Base-by-base conservation (phyloP, 352 stramenopile species). In the Phytophthora quininea region DNA sequence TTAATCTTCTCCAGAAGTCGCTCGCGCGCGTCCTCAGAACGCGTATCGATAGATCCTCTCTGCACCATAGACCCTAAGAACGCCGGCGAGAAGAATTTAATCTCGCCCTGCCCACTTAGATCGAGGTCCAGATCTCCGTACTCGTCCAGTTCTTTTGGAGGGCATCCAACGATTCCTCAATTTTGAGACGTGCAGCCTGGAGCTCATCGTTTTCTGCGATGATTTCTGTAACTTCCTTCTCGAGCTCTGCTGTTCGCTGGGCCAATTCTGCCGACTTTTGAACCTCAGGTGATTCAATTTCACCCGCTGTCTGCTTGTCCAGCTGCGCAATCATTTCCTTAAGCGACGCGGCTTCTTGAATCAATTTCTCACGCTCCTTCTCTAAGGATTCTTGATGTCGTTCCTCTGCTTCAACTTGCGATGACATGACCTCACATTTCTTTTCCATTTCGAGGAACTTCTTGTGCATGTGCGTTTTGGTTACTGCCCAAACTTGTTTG, bases 191-290 rank as follows among this genome's bases (percentile, higher is more conserved):
- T 45, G 77, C 64, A 49, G 80, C 55, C 9, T 84, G 81, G 15
- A 95, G 62, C 32, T 83, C 66, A 45, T 91, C 83, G 35, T 95
- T 93, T 56, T 93, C 85, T 4, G 77, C 72, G 30, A 91, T 85
- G 46, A 92, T 77, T 5, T 92, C 84, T 1, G 58, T 76, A 9
- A 95, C 88, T 54, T 95, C 85, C 24, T 91, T 87, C 54, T 90
- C 84, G 1, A 95, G 71, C 5, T 78, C 77, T 1, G 54, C 71
- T 45, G 87, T 88, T 45, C 80, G 73, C 30, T 76, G 71, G 27
- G 64, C 76, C 32, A 95, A 46, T 43, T 91, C 81, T 35, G 74
- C 72, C 3, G 83, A 86, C 38, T 84, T 83, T 37, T 73, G 45
- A 15, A 91, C 80, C 59, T 95, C 87, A 15, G 77, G 69, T 5